phyloP scores from a whole-genome alignment of 345 rosid species.

The Hypericum androsaemum region DNA sequence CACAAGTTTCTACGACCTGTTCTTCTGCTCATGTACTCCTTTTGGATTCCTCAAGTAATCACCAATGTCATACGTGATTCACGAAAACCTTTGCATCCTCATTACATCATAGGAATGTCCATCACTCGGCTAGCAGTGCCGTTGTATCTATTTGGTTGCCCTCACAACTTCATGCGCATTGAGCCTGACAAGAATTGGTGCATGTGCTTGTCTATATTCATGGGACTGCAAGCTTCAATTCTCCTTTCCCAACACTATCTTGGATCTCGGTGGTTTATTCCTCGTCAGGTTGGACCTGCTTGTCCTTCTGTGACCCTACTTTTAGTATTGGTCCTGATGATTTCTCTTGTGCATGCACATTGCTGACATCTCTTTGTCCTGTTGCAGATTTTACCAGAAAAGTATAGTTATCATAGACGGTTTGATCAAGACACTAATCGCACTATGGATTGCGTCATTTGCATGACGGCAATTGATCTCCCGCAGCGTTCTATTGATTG shows the following conservation, averaged over 20 bases:
- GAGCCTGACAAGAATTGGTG: constrained; percentile 85
- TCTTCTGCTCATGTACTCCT: constrained; percentile 77
- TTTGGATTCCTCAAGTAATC: constrained; percentile 91
- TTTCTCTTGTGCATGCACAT: not conserved
- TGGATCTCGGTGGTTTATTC: constrained; percentile 94
- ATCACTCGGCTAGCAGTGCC: constrained; percentile 84
- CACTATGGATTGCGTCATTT: constrained; percentile 76
- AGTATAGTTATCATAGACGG: constrained; percentile 79
- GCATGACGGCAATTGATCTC: constrained; percentile 84
- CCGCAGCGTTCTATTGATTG: constrained; percentile 51
- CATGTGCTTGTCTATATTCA: constrained; percentile 45
- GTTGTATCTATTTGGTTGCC: constrained; percentile 83
- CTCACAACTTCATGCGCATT: constrained; percentile 88
- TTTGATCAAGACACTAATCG: constrained; percentile 41
- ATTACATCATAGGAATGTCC: constrained; percentile 84
- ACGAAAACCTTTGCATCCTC: constrained; percentile 92
- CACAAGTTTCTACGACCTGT: constrained; percentile 66
- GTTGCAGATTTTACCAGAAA: constrained; percentile 84
- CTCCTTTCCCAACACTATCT: constrained; percentile 93
- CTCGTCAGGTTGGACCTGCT: constrained; percentile 65
- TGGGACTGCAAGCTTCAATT: constrained; percentile 70
- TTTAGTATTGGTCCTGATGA: not conserved
- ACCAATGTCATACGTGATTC: constrained; percentile 81
- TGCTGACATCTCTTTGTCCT: not conserved
- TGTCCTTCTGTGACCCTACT: constrained; percentile 7